Percentiles rank a stretch among this genome's conserved stretches.
phyloP scores from a whole-genome alignment of 164 flowering plant genomes.

The Warburgia ugandensis region DNA sequence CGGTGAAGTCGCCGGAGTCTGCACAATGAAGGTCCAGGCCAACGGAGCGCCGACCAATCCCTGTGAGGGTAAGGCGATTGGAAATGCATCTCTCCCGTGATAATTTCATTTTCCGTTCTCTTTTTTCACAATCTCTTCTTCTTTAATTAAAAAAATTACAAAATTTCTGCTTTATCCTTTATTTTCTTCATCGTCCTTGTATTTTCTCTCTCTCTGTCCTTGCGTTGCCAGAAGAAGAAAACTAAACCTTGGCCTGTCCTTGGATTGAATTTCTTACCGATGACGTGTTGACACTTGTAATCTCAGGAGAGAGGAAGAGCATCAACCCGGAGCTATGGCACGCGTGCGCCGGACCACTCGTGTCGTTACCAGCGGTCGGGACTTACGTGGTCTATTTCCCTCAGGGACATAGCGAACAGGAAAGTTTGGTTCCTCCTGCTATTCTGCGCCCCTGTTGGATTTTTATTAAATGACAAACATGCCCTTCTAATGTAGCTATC shows the following conservation, averaged over 20 bases:
- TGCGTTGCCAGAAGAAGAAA: no score
- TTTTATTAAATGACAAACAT: not conserved
- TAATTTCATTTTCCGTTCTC: no score
- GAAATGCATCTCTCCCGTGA: not conserved
- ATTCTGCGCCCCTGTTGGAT: not conserved
- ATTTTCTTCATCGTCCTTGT: no score
- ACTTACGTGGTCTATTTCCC: conserved; percentile 84
- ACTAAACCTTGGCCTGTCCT: no score
- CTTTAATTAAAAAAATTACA: no score
- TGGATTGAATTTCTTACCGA: not conserved
- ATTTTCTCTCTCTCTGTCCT: no score
- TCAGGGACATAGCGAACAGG: conserved; percentile 96
- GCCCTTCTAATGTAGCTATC: not conserved
- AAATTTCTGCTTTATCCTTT: not conserved
- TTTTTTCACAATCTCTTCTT: no score
- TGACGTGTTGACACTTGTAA: conserved; percentile 20
- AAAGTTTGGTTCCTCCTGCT: no score
- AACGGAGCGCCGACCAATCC: conserved; percentile 29
- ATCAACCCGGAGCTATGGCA: conserved; percentile 94
- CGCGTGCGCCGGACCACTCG: conserved; percentile 89
- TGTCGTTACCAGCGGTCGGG: conserved; percentile 72
- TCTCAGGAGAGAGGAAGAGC: conserved; percentile 61
- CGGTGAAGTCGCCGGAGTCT: conserved; percentile 4
- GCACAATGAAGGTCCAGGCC: conserved; percentile 43
- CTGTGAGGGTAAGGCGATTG: conserved; percentile 39